These are phyloP conservation scores for Fusarium sp. DNA, from an alignment of 2,329 filamentous ascomycete species.

Conservation along the genomic window DNA sequence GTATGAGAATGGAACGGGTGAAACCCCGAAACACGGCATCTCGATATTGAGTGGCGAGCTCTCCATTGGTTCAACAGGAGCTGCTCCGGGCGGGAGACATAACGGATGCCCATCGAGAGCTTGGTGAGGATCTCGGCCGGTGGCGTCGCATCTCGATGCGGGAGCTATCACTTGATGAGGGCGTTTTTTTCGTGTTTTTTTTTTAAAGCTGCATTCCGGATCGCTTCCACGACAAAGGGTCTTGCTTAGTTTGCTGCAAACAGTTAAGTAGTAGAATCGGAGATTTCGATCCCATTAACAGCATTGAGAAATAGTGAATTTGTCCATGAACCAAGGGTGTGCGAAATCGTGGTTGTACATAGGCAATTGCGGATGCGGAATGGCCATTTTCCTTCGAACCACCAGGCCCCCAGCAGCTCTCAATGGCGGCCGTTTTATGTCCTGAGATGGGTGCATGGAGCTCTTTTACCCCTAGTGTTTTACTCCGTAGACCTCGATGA, in stretches of 20 bases:
- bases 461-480: conserved; percentile 3
- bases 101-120: conserved; percentile 38
- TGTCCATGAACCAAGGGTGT: neutral
- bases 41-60: conserved; percentile 23
- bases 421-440: conserved; percentile 33
- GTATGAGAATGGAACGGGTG: neutral
- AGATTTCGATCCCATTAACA: neutral
- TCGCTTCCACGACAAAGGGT: conserved; percentile 33
- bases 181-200: neutral
- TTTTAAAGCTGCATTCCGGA: conserved; percentile 28
- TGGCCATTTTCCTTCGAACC: conserved; percentile 8
- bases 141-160: conserved; percentile 46
- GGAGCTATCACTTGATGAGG: conserved; percentile 32
- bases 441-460: conserved; percentile 4
- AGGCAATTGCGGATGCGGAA: conserved; percentile 13
- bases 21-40: conserved; percentile 2
- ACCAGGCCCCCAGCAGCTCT: neutral
- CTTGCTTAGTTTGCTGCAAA: conserved; percentile 1
- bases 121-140: conserved; percentile 41
- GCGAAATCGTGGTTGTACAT: neutral
- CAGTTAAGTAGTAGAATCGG: too few species aligned
- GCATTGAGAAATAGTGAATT: neutral
- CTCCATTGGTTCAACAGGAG: conserved; percentile 9
- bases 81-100: conserved; percentile 14
- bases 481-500: neutral